These are phyloP conservation scores for Termitomyces sp. DNA, from an alignment of 768 basidiomycete genomes.

Conservation along the genomic window DNA sequence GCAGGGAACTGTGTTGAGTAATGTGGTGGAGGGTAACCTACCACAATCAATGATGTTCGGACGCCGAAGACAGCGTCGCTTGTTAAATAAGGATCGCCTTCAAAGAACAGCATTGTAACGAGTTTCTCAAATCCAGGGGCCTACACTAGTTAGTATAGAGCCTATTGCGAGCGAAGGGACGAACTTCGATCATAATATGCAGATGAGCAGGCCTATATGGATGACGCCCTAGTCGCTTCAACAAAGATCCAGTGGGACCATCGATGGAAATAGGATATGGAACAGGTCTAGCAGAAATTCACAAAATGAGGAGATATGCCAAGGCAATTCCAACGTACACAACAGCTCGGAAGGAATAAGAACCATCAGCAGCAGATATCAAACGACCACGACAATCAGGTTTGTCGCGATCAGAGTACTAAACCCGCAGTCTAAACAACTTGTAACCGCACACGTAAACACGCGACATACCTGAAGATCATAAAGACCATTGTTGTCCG, in stretches of 20 bases:
- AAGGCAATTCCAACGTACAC: conserved; percentile 30
- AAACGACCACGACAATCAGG: conserved; percentile 76
- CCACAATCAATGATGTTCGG: conserved; percentile 71
- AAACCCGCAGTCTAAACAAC: conserved; percentile 4
- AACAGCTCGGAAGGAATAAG: conserved; percentile 65
- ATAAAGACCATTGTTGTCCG: conserved; percentile 53
- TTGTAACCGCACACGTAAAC: neutral
- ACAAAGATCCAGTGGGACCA: conserved; percentile 65
- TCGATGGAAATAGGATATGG: conserved; percentile 77
- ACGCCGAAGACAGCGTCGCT: conserved; percentile 83
- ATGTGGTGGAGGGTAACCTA: conserved; percentile 27
- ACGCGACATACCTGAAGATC: conserved; percentile 27
- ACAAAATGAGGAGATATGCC: neutral
- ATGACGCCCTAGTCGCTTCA: conserved; percentile 56
- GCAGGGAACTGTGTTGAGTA: neutral
- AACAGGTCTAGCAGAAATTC: conserved; percentile 29
- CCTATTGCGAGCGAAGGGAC: neutral
- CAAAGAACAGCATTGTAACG: conserved; percentile 68
- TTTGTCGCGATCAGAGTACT: conserved; percentile 48
- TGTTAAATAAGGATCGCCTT: conserved; percentile 57
- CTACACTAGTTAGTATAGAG: conserved; percentile 15
- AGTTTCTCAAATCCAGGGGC: conserved; percentile 72
- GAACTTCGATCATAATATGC: conserved; percentile 64
- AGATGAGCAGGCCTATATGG: conserved; percentile 76
- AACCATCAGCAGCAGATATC: conserved; percentile 52